Base-by-base conservation (phyloP, 1,139 yeast genomes). In the Diutina rugosa region DNA sequence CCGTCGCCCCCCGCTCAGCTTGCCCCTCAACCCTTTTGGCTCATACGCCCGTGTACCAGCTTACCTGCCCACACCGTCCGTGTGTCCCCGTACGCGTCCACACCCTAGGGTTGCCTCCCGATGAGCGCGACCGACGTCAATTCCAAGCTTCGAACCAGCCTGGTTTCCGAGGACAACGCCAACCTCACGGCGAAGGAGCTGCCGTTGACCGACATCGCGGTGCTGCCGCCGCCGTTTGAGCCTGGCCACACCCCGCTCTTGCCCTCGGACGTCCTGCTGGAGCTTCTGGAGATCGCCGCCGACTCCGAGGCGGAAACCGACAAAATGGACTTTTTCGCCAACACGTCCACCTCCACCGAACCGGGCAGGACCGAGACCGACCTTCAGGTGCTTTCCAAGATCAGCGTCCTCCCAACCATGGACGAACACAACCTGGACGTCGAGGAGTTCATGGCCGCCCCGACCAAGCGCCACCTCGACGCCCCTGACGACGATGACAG, bases 291-390 rank as follows among this genome's bases (percentile, higher is more conserved):
- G 60, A 70, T 82, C 60, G 90, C 82, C 58, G 76, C 80, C 59
- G 84, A 82, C 61, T 83, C 90, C 6, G 93, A 87, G 65, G 91
- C 90, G 4, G 95, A 87, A 66, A 87, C 95, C 2, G 95, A 86
- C 64, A 81, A 79, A 61, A 81, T 86, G 85, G 89, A 82, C 63
- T 76, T 76, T 60, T 64, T 76, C 57, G 78, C 74, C 57, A 76
- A 72, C 51, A 59, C 59, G 12, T 14, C 21, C 21, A 59, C 66
- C 28, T 61, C 59, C 46, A 55, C 62, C 10, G 59, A 57, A 6
- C 57, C 61, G 38, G 62, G 63, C 9, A 69, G 68, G 38, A 65
- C 64, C 47, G 71, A 63, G 5, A 72, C 75, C 60, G 80, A 76
- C 60, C 69, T 76, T 58, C 70, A 69, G 56, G 70, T 73, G 2